Evolutionary conservation across 2,329 filamentous ascomycete species (phyloP).

Genomic region (Chaetomium strumarium): DNA sequence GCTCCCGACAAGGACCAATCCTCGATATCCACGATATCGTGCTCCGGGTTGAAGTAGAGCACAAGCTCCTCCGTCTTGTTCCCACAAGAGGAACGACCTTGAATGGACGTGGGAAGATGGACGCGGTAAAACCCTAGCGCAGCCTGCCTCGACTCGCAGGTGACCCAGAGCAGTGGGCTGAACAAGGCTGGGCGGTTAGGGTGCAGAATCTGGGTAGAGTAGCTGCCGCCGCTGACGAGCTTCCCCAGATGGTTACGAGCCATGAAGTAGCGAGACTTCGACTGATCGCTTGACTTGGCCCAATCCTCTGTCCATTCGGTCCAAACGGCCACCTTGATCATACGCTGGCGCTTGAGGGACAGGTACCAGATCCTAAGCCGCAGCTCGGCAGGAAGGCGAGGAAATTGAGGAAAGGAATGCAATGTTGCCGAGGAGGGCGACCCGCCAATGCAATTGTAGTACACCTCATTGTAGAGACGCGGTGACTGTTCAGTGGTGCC

Average conservation of each 20-base stretch:
- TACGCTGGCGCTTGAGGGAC: not conserved
- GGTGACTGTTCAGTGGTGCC: too few relatives aligned
- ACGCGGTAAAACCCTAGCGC: conserved; percentile 12
- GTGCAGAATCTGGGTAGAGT: not conserved
- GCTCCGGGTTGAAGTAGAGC: conserved; percentile 13
- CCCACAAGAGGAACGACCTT: too few relatives aligned
- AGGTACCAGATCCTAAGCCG: not conserved
- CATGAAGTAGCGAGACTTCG: not conserved
- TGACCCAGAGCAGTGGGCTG: conserved; percentile 15
- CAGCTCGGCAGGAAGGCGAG: not conserved
- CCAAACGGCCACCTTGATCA: not conserved
- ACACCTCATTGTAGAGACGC: too few relatives aligned
- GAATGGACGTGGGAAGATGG: too few relatives aligned
- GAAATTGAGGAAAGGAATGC: not conserved
- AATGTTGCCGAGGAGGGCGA: too few relatives aligned
- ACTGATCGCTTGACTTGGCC: not conserved
- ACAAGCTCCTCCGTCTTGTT: too few relatives aligned
- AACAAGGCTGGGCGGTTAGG: not conserved
- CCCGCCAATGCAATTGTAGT: too few relatives aligned
- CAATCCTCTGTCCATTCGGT: not conserved
- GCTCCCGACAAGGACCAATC: too few relatives aligned
- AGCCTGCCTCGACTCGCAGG: conserved; percentile 7
- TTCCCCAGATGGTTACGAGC: conserved; percentile 2
- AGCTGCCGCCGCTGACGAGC: conserved; percentile 8
- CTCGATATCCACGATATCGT: conserved; percentile 14